Base-by-base conservation (phyloP, 805 yeast genomes). In the Yarrowia sp. region DNA sequence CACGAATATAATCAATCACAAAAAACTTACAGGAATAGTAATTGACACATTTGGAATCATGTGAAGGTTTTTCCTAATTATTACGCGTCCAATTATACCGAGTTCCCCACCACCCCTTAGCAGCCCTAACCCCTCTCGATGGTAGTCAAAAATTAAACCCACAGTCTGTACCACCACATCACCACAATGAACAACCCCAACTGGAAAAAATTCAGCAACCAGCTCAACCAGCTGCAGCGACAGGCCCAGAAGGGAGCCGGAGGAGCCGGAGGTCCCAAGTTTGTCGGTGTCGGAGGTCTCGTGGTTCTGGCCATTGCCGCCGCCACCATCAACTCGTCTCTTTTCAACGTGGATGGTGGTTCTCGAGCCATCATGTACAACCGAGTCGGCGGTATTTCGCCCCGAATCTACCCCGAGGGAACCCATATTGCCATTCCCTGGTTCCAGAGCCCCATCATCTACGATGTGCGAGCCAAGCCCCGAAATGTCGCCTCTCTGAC, bases 401-500 rank as follows among this genome's bases (percentile, higher is more conserved):
- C 92, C 17, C 83, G 81, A 67, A 90, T 95, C 68, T 91, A 87
- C 75, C 84, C 84, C 54, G 99, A 95, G 80, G 99, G 99, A 70
- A 95, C 99, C 1, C 99, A 95, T 78, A 81, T 95, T 70, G 87
- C 91, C 58, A 80, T 93, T 68, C 99, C 99, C 43, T 92, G 98
- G 92, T 78, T 95, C 64, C 98, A 95, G 77, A 88, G 90, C 58
- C 97, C 99, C 43, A 82, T 92, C 58, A 84, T 92, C 62, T 95
- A 89, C 77, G 98, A 95, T 75, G 96, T 95, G 67, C 85, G 99
- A 72, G 98, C 99, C 52, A 93, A 91, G 75, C 99, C 99, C 66
- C 86, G 98, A 78, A 92, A 92, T 71, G 96, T 95, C 67, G 90
- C 98, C 14, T 90, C 97, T 26, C 83, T 96, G 72, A 95, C 99